phyloP scores from a whole-genome alignment of 768 basidiomycete genomes.

The Cubamyces sp. region DNA sequence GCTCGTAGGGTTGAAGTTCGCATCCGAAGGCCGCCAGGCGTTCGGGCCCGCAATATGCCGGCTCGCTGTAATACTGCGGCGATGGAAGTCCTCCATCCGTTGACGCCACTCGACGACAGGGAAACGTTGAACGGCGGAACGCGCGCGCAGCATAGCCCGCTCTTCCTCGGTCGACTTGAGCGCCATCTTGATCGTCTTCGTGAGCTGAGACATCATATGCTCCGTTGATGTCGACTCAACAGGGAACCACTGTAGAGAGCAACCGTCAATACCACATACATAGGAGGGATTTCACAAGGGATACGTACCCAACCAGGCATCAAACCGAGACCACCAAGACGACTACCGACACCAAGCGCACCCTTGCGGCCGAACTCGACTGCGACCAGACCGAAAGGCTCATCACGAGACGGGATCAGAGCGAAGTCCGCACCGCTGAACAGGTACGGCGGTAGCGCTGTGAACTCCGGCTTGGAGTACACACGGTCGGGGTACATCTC shows the following conservation, averaged over 20 bases:
- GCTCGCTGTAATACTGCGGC: conserved; percentile 75
- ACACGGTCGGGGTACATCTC: conserved; percentile 94
- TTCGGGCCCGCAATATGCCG: conserved; percentile 68
- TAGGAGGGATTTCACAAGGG: neutral
- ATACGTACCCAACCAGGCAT: conserved; percentile 95
- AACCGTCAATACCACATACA: conserved; percentile 3
- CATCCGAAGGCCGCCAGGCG: conserved; percentile 80
- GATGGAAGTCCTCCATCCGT: conserved; percentile 93
- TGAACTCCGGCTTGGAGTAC: conserved; percentile 96
- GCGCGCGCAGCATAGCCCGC: conserved; percentile 88
- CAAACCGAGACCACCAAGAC: conserved; percentile 90
- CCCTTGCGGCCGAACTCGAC: conserved; percentile 97
- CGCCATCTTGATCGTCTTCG: conserved; percentile 94
- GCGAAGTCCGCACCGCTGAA: conserved; percentile 97
- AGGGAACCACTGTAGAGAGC: conserved; percentile 80
- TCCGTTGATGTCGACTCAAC: conserved; percentile 92
- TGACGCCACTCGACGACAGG: conserved; percentile 98
- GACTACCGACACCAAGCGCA: conserved; percentile 93
- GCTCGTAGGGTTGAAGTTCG: conserved; percentile 36
- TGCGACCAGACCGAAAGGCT: conserved; percentile 94
- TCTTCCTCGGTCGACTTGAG: conserved; percentile 90
- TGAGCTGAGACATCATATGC: conserved; percentile 93
- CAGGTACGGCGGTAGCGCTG: conserved; percentile 87
- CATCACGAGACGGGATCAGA: conserved; percentile 93
- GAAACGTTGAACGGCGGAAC: conserved; percentile 95